Percentiles rank a stretch among this genome's conserved stretches.
phyloP scores from a whole-genome alignment of 148 eudicot genomes.

The Chenopodium album region DNA sequence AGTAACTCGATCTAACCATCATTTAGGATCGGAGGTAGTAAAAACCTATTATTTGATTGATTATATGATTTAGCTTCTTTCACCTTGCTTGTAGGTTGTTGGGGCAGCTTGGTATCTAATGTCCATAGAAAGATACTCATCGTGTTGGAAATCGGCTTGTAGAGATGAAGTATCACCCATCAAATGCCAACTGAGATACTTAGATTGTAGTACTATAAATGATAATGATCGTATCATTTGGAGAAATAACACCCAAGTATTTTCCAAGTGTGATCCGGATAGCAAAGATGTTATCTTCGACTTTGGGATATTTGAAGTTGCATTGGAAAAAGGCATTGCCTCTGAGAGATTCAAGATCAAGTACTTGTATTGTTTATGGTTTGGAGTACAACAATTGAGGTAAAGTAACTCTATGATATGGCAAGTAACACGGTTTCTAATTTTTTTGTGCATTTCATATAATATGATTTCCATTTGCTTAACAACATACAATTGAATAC shows the following conservation, averaged over 20 bases:
- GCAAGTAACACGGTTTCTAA: no score
- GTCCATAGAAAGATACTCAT: slow-evolving; percentile 57
- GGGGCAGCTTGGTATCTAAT: slow-evolving; percentile 69
- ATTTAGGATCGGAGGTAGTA: no score
- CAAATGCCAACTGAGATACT: slow-evolving; percentile 36
- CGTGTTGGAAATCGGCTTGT: slow-evolving; percentile 60
- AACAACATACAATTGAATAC: no score
- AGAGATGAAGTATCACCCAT: slow-evolving; percentile 27
- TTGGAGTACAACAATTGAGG: slow-evolving; percentile 75
- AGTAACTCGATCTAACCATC: background rate
- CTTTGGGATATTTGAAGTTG: slow-evolving; percentile 54
- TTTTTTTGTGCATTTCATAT: background rate
- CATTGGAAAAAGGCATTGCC: slow-evolving; percentile 47
- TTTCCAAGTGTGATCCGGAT: slow-evolving; percentile 41
- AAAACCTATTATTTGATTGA: background rate
- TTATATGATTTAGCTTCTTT: background rate
- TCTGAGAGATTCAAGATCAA: slow-evolving; percentile 49
- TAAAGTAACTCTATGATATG: background rate
- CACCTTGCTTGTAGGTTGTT: slow-evolving; percentile 38
- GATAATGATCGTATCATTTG: slow-evolving; percentile 35
- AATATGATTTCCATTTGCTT: no score
- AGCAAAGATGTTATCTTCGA: slow-evolving; percentile 32
- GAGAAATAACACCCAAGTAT: slow-evolving; percentile 50
- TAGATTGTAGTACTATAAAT: slow-evolving; percentile 46
- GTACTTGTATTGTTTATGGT: slow-evolving; percentile 75